Base-by-base conservation (phyloP, 2,329 filamentous ascomycete genomes). In the Hymenoscyphus repandus region DNA sequence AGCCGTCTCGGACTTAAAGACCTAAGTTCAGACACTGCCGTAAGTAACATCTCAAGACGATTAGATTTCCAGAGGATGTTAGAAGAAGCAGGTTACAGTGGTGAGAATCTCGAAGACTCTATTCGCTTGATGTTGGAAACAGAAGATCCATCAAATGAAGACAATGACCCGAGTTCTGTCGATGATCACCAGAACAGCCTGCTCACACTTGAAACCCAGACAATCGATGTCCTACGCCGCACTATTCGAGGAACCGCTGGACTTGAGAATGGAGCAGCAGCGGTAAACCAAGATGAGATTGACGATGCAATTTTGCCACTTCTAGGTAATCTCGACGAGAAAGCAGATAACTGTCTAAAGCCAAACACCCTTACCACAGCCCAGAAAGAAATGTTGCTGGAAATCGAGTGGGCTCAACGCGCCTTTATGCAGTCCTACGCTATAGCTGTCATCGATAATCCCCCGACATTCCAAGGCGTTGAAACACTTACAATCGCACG, bases 381-480 rank as follows among this genome's bases (percentile, higher is more conserved):
- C n/a, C 85, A 88, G 63, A 80, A 76, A 47, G 82, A 86, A 64
- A 83, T 85, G 79, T 67, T 88, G 1, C 68, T 85, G 34, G 83
- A 88, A 63, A 79, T 82, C 3, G 78, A 82, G 47, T 86, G 83
- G 80, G 83, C 83, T 6, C 83, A 88, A 56, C 72, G 78, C 47
- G 83, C 83, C 15, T 83, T 88, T 62, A 72, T 88, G 42, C 78
- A 83, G 44, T 85, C 83, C 1, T 88, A 84, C 58, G 76, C 82
- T 56, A 76, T 86, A 43, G 77, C 81, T 1, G 66, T 87, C 39
- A 77, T 82, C 20, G 81, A 86, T 59, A 85, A 84, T 52, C 69
- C 70, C 4, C 57, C 61, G 5, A 74, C 70, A 1, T 85, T 87
- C 56, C 52, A 62, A 6, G 66, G 72, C 5, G 72, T 88, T 39